These are phyloP conservation scores for Mrakia gelida DNA, from an alignment of 768 basidiomycete genomes.

Conservation along the genomic window DNA sequence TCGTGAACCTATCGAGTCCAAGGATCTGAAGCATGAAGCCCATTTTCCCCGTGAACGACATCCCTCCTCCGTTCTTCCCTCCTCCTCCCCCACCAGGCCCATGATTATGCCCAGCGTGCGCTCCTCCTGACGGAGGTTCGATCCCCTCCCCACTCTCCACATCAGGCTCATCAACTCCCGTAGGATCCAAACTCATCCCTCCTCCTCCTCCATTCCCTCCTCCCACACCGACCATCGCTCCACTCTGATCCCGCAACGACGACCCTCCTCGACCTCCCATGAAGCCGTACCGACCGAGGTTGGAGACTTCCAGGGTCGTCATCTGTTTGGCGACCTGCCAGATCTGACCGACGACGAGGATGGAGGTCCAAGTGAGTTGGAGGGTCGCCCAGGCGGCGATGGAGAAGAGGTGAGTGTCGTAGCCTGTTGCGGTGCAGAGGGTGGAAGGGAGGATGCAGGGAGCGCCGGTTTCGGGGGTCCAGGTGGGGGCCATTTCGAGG, in stretches of 20 bases:
- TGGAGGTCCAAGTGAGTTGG: slow-evolving; percentile 89
- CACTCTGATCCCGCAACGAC: slow-evolving; percentile 42
- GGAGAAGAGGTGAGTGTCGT: slow-evolving; percentile 78
- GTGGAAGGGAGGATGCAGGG: slow-evolving; percentile 64
- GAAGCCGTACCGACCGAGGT: slow-evolving; percentile 89
- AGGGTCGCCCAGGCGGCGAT: slow-evolving; percentile 81
- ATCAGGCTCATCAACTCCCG: slow-evolving; percentile 22
- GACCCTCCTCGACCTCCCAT: slow-evolving; percentile 76
- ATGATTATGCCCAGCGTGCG: slow-evolving; percentile 36
- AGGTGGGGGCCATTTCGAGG: slow-evolving; percentile 43
- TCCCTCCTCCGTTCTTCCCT: slow-evolving; percentile 17
- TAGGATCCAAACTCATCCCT: slow-evolving; percentile 20
- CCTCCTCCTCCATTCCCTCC: slow-evolving; percentile 10
- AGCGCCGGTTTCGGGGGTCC: slow-evolving; percentile 48
- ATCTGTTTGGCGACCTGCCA: slow-evolving; percentile 93
- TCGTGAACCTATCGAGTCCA: slow-evolving; percentile 90
- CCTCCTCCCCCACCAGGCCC: slow-evolving; percentile 33
- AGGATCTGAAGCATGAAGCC: slow-evolving; percentile 74
- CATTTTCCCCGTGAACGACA: slow-evolving; percentile 26
- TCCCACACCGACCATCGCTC: slow-evolving; percentile 40
- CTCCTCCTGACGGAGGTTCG: slow-evolving; percentile 6
- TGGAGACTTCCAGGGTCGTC: slow-evolving; percentile 92
- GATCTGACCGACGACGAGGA: slow-evolving; percentile 77
- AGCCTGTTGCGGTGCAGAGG: slow-evolving; percentile 63
- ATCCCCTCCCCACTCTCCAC: slow-evolving; percentile 40